Evolutionary conservation across 2,329 filamentous ascomycete genomes (phyloP).

Genomic region (Dactylellina cionopaga): DNA sequence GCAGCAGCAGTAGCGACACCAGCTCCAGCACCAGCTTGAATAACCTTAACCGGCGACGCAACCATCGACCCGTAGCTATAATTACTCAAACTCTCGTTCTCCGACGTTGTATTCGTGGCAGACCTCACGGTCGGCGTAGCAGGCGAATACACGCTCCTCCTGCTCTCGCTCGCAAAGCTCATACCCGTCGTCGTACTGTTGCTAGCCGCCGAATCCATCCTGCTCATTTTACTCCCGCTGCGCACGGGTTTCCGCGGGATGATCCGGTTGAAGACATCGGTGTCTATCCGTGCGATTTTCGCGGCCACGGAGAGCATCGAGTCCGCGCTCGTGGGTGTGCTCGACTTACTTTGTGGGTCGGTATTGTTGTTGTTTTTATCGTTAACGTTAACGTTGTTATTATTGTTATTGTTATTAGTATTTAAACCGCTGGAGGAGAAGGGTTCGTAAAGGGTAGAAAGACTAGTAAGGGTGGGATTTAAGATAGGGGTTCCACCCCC

Average conservation of each 20-base stretch:
- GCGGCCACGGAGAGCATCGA: conserved; percentile 16
- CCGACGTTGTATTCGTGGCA: too few relatives aligned
- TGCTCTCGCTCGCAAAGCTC: too few relatives aligned
- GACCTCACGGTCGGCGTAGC: too few relatives aligned
- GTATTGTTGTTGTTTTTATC: background rate
- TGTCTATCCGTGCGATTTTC: conserved; percentile 26
- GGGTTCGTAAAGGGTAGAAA: background rate
- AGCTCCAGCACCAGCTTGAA: too few relatives aligned
- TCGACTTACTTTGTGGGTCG: too few relatives aligned
- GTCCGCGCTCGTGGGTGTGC: conserved; percentile 13
- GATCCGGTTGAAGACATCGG: conserved; percentile 32
- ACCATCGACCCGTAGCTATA: conserved; percentile 25
- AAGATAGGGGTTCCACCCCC: too few relatives aligned
- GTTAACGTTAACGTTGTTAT: background rate
- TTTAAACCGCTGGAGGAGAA: background rate
- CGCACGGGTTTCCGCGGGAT: conserved; percentile 21
- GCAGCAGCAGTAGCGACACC: too few relatives aligned
- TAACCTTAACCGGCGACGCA: conserved; percentile 12
- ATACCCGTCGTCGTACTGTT: too few relatives aligned
- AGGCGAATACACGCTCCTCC: conserved; percentile 21
- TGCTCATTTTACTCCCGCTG: background rate
- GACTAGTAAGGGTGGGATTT: too few relatives aligned
- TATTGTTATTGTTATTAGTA: background rate
- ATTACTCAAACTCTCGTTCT: conserved; percentile 9
- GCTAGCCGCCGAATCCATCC: too few relatives aligned